Evolutionary conservation across 768 basidiomycete species (phyloP).

Genomic region (Macrolepiota albuminosa): DNA sequence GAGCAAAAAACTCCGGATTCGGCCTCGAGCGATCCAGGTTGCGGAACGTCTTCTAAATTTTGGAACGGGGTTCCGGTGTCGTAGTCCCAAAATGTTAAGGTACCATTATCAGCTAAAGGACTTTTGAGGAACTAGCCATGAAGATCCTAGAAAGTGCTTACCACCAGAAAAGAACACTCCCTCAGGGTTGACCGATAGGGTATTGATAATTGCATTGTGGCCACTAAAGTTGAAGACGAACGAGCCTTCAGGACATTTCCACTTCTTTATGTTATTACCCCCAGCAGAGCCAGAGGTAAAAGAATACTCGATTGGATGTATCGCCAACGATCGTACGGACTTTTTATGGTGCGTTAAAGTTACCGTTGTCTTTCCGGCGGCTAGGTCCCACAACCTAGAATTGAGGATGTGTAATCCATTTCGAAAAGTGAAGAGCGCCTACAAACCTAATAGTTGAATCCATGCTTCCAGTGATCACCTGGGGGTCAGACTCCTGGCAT

Average conservation of each 20-base stretch:
- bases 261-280: slow-evolving; percentile 99
- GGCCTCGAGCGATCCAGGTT: slow-evolving; percentile 96
- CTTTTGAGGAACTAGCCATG: background rate
- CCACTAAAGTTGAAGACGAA: slow-evolving; percentile 97
- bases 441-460: slow-evolving; percentile 84
- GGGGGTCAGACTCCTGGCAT: slow-evolving; percentile 95
- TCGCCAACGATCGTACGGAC: slow-evolving; percentile 87
- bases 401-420: background rate
- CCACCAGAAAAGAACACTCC: slow-evolving; percentile 98
- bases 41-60: slow-evolving; percentile 87
- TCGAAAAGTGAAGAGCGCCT: background rate
- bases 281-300: slow-evolving; percentile 95
- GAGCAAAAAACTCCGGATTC: slow-evolving; percentile 97
- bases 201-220: slow-evolving; percentile 98
- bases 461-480: slow-evolving; percentile 98
- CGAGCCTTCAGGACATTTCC: slow-evolving; percentile 95
- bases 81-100: slow-evolving; percentile 92
- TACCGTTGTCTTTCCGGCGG: slow-evolving; percentile 94
- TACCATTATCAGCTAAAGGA: slow-evolving; percentile 82
- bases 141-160: slow-evolving; percentile 28
- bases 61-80: slow-evolving; percentile 94
- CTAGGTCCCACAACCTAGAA: slow-evolving; percentile 88
- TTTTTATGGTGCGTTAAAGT: slow-evolving; percentile 99
- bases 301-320: slow-evolving; percentile 95
- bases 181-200: slow-evolving; percentile 87